Evolutionary conservation across 805 yeast genomes (phyloP), one percentile per base, ranked within the genome.

Genomic region (Yarrowia divulgata): DNA sequence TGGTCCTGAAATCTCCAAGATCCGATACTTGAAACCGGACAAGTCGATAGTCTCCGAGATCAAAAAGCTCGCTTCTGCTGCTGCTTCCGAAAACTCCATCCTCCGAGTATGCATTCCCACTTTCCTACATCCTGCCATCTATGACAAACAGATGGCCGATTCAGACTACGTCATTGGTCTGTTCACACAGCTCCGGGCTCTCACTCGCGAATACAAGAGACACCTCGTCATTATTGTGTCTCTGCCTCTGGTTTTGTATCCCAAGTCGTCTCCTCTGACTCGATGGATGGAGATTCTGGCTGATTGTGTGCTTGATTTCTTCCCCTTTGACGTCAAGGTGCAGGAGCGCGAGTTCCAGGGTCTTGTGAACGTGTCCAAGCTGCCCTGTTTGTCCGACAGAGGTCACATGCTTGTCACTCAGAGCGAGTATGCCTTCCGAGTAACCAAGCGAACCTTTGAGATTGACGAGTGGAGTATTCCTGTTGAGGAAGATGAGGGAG

Each of bases 391-490:
- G 43, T 86, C 91, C 69, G 93, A 88, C 60, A 77, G 87, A 29
- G 98, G 99, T 0, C 82, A 86, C 73, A 93, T 93, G 97, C 85
- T 86, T 72, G 84, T 87, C 0, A 85, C 87, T 69, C 82, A 83
- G 70, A 88, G 90, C 70, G 98, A 93, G 78, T 89, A 85, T 77
- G 92, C 97, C 6, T 94, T 93, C 80, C 88, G 88, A 75, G 91
- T 92, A 72, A 94, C 97, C 14, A 85, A 90, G 71, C 87, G 87
- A 77, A 87, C 85, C 74, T 92, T 94, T 76, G 97, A 91, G 74
- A 89, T 95, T 67, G 94, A 91, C 73, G 91, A 88, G 74, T 95
- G 97, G 97, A 91, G 97, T n/a, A 95, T 95, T 64, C 98, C 99
- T 0, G 97, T 94, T 1, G 97, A 93, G 69, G 96, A 90, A 70